These are phyloP conservation scores for Ogataea ganodermae DNA, from an alignment of 805 yeast species.

Conservation along the genomic window DNA sequence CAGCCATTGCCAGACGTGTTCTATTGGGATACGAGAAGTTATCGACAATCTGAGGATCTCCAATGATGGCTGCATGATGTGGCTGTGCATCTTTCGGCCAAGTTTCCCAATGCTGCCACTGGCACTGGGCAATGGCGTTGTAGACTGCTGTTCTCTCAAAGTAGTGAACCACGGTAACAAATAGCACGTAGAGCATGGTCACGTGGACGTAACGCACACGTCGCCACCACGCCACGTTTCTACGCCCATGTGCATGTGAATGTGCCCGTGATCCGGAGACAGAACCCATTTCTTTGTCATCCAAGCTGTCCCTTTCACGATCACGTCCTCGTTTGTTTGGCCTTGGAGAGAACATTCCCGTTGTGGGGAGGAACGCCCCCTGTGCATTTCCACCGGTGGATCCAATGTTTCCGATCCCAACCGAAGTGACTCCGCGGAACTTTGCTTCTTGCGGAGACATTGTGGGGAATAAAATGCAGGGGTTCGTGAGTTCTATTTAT, in stretches of 20 bases:
- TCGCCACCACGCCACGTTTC: background rate
- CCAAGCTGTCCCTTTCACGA: background rate
- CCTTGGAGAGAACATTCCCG: background rate
- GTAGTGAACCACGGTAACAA: conserved; percentile 51
- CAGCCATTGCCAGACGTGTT: conserved; percentile 48
- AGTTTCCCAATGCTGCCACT: conserved; percentile 69
- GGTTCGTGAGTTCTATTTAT: too few species aligned
- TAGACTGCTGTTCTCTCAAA: conserved; percentile 55
- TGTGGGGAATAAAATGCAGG: too few species aligned
- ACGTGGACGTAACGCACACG: conserved; percentile 19
- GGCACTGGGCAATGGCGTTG: conserved; percentile 47
- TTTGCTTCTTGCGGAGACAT: background rate
- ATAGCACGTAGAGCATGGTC: conserved; percentile 34
- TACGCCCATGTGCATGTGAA: background rate
- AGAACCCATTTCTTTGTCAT: background rate
- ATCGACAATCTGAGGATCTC: conserved; percentile 95
- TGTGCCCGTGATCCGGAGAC: too few species aligned
- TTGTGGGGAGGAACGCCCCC: background rate
- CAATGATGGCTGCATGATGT: conserved; percentile 50
- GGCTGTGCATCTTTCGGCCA: conserved; percentile 44
- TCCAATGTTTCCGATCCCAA: conserved; percentile 1
- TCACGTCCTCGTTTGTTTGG: background rate
- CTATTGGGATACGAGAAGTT: conserved; percentile 81
- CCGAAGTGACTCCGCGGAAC: background rate
- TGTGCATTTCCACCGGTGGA: background rate